Evolutionary conservation across 345 rosid species (phyloP).

Genomic region (Heritiera littoralis): DNA sequence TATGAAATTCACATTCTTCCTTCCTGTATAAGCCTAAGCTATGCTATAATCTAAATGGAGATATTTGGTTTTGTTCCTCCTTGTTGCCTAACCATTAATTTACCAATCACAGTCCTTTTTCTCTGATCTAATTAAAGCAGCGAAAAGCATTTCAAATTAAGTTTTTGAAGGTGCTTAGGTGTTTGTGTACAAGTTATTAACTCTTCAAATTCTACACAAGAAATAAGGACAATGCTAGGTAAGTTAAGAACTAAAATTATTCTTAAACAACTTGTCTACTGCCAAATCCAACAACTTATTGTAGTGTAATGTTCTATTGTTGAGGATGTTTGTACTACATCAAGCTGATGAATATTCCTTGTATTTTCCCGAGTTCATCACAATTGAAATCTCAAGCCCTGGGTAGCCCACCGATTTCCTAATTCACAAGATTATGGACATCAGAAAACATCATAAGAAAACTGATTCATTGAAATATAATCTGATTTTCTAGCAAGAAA

Average conservation of each 20-base stretch:
- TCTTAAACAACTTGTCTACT: background rate
- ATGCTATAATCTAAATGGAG: background rate
- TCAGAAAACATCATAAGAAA: background rate
- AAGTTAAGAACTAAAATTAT: background rate
- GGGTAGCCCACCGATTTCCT: background rate
- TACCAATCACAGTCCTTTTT: background rate
- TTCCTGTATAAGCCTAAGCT: background rate
- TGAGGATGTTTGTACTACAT: background rate
- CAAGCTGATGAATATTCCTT: background rate
- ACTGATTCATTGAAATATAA: background rate
- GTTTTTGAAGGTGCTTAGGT: background rate
- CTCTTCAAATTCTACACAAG: background rate
- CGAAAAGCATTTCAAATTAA: background rate
- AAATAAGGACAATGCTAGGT: background rate
- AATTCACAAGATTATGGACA: background rate
- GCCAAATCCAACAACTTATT: background rate
- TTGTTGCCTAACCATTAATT: background rate
- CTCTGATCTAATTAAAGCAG: background rate
- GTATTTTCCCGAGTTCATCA: background rate
- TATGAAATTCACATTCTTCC: background rate
- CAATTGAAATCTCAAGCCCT: background rate
- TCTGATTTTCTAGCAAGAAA: background rate
- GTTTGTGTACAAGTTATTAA: background rate
- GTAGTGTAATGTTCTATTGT: background rate
- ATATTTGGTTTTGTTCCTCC: background rate